phyloP scores from a whole-genome alignment of 352 stramenopile genomes.

The Thraustotheca clavata region DNA sequence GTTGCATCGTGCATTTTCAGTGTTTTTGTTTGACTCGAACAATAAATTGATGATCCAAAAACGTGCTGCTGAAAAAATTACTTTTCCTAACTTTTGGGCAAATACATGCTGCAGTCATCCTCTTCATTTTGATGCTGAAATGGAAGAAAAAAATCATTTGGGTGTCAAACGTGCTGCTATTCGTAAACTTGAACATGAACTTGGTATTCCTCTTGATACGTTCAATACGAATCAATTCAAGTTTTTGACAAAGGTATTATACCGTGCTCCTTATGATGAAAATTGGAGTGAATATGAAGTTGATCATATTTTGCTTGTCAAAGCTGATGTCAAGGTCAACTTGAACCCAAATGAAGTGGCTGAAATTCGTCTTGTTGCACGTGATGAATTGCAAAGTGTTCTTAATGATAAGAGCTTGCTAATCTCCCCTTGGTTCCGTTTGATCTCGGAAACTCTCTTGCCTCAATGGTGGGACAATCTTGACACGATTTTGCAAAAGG shows the following conservation, averaged over 20 bases:
- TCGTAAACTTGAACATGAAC: constrained; percentile 97
- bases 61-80: constrained; percentile 96
- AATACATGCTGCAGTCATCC: constrained; percentile 99
- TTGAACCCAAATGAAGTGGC: constrained; percentile 93
- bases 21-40: constrained; percentile 83
- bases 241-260: constrained; percentile 97
- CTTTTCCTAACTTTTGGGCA: constrained; percentile 98
- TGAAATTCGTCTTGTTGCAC: constrained; percentile 83
- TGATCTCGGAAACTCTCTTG: constrained; percentile 62
- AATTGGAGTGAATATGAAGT: constrained; percentile 98
- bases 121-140: constrained; percentile 87
- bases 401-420: constrained; percentile 46
- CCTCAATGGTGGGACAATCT: constrained; percentile 67
- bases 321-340: constrained; percentile 65
- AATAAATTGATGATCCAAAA: constrained; percentile 86
- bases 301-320: constrained; percentile 96
- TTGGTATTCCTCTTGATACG: constrained; percentile 88
- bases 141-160: constrained; percentile 58
- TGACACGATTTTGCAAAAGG: constrained; percentile 41
- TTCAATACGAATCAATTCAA: constrained; percentile 86
- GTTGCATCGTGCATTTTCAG: constrained; percentile 76
- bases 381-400: constrained; percentile 41
- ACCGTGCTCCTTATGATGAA: constrained; percentile 75
- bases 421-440: constrained; percentile 78
- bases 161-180: constrained; percentile 92